Evolutionary conservation across 2,329 filamentous ascomycete species (phyloP), one percentile per base, ranked within the genome.

Genomic region (Claviceps pusilla): DNA sequence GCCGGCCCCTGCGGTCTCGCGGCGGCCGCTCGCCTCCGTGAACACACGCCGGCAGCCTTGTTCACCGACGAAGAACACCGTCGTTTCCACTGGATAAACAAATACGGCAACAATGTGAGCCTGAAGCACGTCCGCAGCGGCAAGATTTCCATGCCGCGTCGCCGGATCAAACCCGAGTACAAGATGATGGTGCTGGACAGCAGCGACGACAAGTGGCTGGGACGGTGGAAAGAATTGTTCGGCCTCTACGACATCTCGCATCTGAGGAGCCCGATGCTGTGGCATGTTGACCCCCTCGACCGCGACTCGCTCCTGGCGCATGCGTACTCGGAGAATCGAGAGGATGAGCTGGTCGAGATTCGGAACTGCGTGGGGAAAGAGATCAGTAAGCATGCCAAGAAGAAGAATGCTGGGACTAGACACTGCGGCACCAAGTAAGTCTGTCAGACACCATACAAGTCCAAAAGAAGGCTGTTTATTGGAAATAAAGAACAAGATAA

Each of bases 61-160:
- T 91, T 91, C 68, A 90, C 87, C 0, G 86, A 91, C 63, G 85
- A 87, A 59, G 87, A 91, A 63, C 86, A 91, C 62, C 80, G 84
- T 46, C 76, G 87, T n/a, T 91, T 87, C 64, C 81, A 87, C 66
- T 89, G 86, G 83, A 83, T 89, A 55, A 76, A 76, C 55, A 83
- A 82, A 54, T 78, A 87, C 62, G 76, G 76, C 33, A 74, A 74
- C 33, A 77, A 78, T 35, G 78, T 82, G 66, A 73, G 74, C 7
- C 71, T 84, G 57, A 83, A 80, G 54, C 63, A 70, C 28, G 63
- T 67, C n/a, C 62, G 68, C 57, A 62, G 64, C 51, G 59, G 68
- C 54, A 69, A 68, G 59, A 55, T 61, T 46, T 64, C 53, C 3
- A 53, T 52, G 28, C 52, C 57, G 0, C 54, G 49, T 1, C 53